Evolutionary conservation across 805 yeast species (phyloP), one percentile per base, ranked within the genome.

Genomic region (Candida insectorum): DNA sequence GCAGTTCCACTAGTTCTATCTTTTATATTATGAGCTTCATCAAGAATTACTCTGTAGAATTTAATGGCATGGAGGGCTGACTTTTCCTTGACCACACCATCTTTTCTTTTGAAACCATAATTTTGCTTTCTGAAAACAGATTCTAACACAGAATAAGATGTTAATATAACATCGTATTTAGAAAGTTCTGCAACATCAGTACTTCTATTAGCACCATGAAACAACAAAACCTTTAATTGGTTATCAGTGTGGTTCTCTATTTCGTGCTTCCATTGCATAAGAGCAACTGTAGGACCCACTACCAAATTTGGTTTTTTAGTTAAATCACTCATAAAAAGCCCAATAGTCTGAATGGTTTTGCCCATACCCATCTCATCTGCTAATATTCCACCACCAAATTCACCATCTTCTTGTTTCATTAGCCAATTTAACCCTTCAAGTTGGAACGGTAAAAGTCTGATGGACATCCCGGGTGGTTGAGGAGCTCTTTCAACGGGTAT

Each of bases 291-390:
- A 0, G 99, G 99, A 0, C 97, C 97, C 13, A 93, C 84, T 4
- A 93, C 97, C 40, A 93, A 62, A 44, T 81, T 85, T 7, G 97
- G 97, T 8, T 76, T 63, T 44, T 78, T 80, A 0, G 64, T 49
- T 31, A 70, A 53, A 55, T 87, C 94, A 29, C 70, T 58, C 78
- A 89, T 77, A 51, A 93, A 75, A 28, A 93, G 60, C 0, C 94
- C 93, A 41, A 93, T 91, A 24, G 96, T 91, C 60, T 93, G 98
- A 31, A 93, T 89, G 0, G 99, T 93, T 51, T 93, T 93, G 43
- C 99, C 99, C 97, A 93, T 91, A 23, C 99, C 99, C 99, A 93
- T 93, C 60, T 93, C 99, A 65, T 93, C 99, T 4, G 98, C 97
- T 29, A 93, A 65, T 7, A 93, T 81, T 11, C 97, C 98, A 16